Conservation (phyloP, 2,329 filamentous ascomycete genomes). For the Truncatella angustata region DNA sequence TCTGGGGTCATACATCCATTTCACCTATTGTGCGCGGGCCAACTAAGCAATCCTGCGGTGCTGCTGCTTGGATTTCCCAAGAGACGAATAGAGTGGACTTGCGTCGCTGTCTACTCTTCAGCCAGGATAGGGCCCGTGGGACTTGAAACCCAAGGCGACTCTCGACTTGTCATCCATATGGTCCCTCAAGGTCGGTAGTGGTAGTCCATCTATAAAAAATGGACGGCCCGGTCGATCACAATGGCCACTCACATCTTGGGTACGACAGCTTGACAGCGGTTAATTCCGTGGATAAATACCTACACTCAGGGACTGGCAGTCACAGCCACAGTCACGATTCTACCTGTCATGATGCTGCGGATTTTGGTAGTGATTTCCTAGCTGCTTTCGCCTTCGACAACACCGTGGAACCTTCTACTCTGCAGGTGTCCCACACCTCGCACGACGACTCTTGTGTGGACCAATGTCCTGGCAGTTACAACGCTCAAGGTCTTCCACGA, state of each 20-base stretch:
- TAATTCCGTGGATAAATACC: constrained; percentile 1
- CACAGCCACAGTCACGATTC: constrained; percentile 1
- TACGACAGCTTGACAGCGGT: not conserved
- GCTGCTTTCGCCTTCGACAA: not conserved
- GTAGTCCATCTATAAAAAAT: not conserved
- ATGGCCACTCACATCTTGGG: not conserved
- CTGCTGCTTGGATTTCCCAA: not conserved
- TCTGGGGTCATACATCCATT: not conserved
- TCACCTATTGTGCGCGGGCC: not conserved
- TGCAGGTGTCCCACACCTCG: constrained; percentile 3
- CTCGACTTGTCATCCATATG: not conserved
- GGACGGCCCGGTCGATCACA: not conserved
- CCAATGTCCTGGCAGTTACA: constrained; percentile 4
- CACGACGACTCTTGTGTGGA: constrained; percentile 9
- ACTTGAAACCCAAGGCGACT: not conserved
- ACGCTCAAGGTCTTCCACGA: constrained; percentile 4
- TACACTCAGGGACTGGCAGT: not conserved
- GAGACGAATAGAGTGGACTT: constrained; percentile 1
- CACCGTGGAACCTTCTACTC: constrained; percentile 1
- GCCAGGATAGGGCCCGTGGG: not conserved
- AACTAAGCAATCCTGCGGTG: not conserved
- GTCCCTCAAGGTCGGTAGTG: not conserved
- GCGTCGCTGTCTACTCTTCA: not conserved
- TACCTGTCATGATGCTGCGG: not conserved
- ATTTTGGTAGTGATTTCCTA: not conserved